Evolutionary conservation across 2,329 filamentous ascomycete genomes (phyloP).

Genomic region (Ophiostoma novo-ulmi): DNA sequence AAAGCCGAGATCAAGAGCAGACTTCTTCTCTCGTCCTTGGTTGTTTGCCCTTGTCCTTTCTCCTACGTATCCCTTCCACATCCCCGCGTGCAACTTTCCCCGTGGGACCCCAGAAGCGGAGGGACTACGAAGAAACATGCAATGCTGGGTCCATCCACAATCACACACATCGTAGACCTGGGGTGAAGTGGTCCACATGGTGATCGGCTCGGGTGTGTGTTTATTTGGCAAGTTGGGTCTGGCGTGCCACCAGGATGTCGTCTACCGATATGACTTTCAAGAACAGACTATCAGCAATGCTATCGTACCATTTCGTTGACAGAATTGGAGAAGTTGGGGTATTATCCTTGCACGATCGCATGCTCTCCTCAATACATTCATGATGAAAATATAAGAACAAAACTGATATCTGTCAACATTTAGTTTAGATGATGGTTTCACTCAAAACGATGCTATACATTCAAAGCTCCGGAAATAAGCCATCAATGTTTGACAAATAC

Average conservation of each 20-base stretch:
- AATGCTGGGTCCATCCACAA: slow-evolving; percentile 13
- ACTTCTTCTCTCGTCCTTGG: not conserved
- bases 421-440: not conserved
- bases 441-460: not conserved
- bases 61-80: not conserved
- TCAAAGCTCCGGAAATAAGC: not conserved
- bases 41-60: not conserved
- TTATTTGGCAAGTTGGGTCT: not conserved
- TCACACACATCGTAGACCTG: not conserved
- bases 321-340: not conserved
- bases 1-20: not conserved
- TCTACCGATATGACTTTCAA: not conserved
- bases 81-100: slow-evolving; percentile 7
- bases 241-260: not conserved
- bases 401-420: not conserved
- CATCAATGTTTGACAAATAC: not conserved
- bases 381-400: not conserved
- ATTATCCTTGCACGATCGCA: not conserved
- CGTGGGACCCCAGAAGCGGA: slow-evolving; percentile 10
- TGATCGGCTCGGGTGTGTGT: slow-evolving; percentile 1
- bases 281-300: not conserved
- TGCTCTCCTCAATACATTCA: not conserved
- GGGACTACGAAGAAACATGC: not conserved
- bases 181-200: not conserved
- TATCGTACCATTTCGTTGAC: not conserved